phyloP scores from a whole-genome alignment of 2,329 filamentous ascomycete species.

The Phialophora expanda region DNA sequence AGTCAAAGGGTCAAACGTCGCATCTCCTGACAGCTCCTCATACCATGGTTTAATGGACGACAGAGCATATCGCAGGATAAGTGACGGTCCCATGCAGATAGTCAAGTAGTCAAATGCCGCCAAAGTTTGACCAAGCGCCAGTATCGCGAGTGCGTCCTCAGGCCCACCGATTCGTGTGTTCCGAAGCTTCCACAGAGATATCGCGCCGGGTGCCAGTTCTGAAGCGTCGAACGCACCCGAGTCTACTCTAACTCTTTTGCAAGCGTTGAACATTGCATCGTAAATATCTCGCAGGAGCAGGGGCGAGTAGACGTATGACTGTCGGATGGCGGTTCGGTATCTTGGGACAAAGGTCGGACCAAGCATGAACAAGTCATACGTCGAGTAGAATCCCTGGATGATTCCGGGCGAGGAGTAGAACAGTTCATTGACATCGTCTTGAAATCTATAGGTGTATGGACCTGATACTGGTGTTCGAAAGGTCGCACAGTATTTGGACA shows the following conservation, averaged over 20 bases:
- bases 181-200: constrained; percentile 16
- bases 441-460: too few species aligned
- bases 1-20: constrained; percentile 42
- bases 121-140: constrained; percentile 42
- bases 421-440: too few species aligned
- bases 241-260: neutral
- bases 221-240: neutral
- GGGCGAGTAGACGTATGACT: constrained; percentile 7
- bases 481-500: too few species aligned
- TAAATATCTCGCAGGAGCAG: constrained; percentile 7
- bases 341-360: too few species aligned
- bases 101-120: constrained; percentile 44
- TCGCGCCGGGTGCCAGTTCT: constrained; percentile 6
- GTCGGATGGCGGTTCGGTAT: constrained; percentile 8
- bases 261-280: constrained; percentile 12
- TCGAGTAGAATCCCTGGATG: too few species aligned
- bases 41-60: constrained; percentile 43
- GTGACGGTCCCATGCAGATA: constrained; percentile 37
- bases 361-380: too few species aligned
- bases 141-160: constrained; percentile 38
- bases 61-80: constrained; percentile 42
- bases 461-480: too few species aligned
- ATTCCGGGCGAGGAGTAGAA: too few species aligned
- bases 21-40: constrained; percentile 36
- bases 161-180: neutral